Percentiles rank a stretch among this genome's conserved stretches.
These are phyloP conservation scores for Eucalyptus sp. DNA, from an alignment of 345 rosid genomes.

Conservation along the genomic window DNA sequence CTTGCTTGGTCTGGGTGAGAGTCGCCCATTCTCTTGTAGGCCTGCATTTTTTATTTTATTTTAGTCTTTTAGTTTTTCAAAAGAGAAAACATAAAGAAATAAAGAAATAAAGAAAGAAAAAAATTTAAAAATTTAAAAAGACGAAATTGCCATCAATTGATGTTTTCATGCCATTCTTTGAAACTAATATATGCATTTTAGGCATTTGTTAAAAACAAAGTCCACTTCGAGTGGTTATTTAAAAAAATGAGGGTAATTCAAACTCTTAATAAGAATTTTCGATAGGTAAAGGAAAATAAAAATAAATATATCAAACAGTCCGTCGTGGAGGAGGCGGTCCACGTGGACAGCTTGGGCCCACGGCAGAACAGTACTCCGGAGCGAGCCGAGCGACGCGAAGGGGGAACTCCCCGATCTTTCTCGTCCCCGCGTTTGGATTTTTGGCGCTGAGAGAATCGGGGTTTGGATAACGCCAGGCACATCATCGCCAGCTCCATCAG, in stretches of 20 bases:
- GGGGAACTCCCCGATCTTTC: background rate
- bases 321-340: background rate
- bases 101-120: too few relatives aligned
- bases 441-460: background rate
- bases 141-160: fast-evolving
- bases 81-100: too few relatives aligned
- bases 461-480: background rate
- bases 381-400: background rate
- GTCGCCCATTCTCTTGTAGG: too few relatives aligned
- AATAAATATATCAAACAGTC: background rate
- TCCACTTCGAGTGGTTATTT: fast-evolving
- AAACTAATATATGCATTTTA: fast-evolving
- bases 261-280: fast-evolving
- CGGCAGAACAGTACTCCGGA: background rate
- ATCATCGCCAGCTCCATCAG: background rate
- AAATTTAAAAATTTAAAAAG: too few relatives aligned
- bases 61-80: too few relatives aligned
- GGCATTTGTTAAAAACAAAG: fast-evolving
- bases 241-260: fast-evolving
- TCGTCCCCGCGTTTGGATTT: background rate
- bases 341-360: background rate
- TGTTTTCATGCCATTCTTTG: fast-evolving
- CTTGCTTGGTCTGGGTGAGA: too few relatives aligned
- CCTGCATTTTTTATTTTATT: fast-evolving
- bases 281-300: background rate